Evolutionary conservation across 495 filamentous ascomycete genomes (phyloP), one percentile per base, ranked within the genome.

Genomic region (Trichoderma asperelloides): DNA sequence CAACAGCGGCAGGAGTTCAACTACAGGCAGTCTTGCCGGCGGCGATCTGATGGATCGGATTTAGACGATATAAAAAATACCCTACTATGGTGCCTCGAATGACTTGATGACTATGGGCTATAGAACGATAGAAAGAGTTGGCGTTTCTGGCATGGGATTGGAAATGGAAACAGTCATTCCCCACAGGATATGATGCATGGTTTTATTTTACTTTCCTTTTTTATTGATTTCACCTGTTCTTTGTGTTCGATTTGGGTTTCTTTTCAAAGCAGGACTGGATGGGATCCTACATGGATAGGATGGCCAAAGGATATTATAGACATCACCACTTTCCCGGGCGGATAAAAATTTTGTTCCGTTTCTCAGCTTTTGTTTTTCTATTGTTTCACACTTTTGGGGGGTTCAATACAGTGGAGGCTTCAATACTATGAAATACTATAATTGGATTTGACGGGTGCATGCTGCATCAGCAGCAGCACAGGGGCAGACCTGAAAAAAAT

Each of bases 1-100:
- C 69, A 64, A 67, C 30, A 83, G 81, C 69, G 80, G 80, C 65
- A 75, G 80, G 69, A 82, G 78, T 63, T 81, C 79, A n/a, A 72
- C 80, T 28, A 78, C 72, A 63, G 80, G 77, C 73, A 83, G 81
- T 69, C 68, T 83, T 15, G 73, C 78, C 3, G 80, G 81, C 21
- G 77, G 73, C 11, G 79, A 83, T 27, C 71, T 80, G 30, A 73
- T 76, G 69, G 77, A 79, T 65, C 68, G 75, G 55, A 70, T 76
- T 69, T 77, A 70, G 55, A 43, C 27, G 33, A 37, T 4, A 55
- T 8, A 28, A 21, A 45, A 64, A 21, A 41, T 28, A 27, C 18
- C 30, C 6, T 8, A 37, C 39, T 30, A 7, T 18, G n/a, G 39
- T 18, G 64, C 39, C 16, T 25, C 25, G 27, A 65, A 65, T 65